These are phyloP conservation scores for Waitea zeae DNA, from an alignment of 1,284 basidiomycete genomes.

Conservation along the genomic window DNA sequence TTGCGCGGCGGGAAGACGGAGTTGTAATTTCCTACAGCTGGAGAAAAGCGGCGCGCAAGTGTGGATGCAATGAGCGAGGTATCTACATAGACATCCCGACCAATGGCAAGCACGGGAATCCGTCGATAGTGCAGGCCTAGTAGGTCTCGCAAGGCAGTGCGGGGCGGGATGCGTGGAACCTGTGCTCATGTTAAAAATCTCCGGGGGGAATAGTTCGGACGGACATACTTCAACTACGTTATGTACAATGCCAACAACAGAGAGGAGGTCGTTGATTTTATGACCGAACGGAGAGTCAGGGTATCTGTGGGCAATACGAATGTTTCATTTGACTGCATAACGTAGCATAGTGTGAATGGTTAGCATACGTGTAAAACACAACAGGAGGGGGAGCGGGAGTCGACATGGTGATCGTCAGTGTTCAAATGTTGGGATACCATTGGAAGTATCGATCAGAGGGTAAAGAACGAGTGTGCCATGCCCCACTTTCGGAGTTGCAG, in stretches of 20 bases:
- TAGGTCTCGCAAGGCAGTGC: constrained; percentile 30
- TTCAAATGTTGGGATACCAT: too few species aligned
- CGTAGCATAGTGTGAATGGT: too few species aligned
- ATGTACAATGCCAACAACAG: constrained; percentile 30
- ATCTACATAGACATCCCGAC: constrained; percentile 37
- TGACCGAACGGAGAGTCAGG: constrained; percentile 35
- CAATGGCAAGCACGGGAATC: constrained; percentile 38
- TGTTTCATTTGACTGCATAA: too few species aligned
- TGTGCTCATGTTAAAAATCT: constrained; percentile 8
- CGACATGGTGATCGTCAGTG: too few species aligned
- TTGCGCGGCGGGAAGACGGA: too few species aligned
- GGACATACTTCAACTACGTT: constrained; percentile 24
- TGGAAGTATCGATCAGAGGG: too few species aligned
- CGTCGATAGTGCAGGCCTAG: constrained; percentile 34
- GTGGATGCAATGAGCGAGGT: constrained; percentile 27
- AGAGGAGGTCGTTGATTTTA: constrained; percentile 31
- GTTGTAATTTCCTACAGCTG: constrained; percentile 23
- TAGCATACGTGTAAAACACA: too few species aligned
- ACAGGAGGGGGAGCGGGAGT: too few species aligned
- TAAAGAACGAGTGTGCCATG: too few species aligned
- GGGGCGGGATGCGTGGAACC: constrained; percentile 31
- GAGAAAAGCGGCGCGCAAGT: constrained; percentile 31
- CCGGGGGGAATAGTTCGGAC: background rate
- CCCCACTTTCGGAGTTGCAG: too few species aligned
- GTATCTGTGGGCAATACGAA: too few species aligned